Conservation (phyloP, 352 stramenopile species). For the Elongisporangium prolatum region DNA sequence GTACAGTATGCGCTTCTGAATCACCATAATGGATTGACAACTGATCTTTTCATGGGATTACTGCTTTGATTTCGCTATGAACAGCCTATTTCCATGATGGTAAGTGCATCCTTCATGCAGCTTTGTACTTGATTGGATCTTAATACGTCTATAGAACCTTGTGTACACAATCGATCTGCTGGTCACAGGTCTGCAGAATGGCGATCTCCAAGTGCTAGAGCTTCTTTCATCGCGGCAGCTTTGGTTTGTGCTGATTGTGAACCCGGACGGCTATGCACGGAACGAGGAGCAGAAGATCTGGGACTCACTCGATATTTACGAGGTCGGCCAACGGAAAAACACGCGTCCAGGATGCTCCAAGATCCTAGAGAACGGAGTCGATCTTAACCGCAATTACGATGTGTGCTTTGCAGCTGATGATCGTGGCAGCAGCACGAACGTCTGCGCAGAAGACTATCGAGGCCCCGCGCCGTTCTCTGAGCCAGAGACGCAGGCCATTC, state of each 20-base stretch:
- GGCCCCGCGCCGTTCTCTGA: conserved; percentile 70
- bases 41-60: background rate
- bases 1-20: conserved; percentile 14
- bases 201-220: conserved; percentile 41
- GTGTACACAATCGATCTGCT: conserved; percentile 83
- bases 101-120: conserved; percentile 20
- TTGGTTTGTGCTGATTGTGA: conserved; percentile 83
- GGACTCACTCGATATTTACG: conserved; percentile 15
- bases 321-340: conserved; percentile 72
- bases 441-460: conserved; percentile 74
- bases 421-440: conserved; percentile 56
- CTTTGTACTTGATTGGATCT: background rate
- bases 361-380: conserved; percentile 47
- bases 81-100: conserved; percentile 86
- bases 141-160: conserved; percentile 41
- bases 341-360: conserved; percentile 26
- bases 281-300: conserved; percentile 66
- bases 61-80: conserved; percentile 1
- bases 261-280: conserved; percentile 76
- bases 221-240: conserved; percentile 66
- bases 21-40: background rate
- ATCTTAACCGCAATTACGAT: conserved; percentile 86
- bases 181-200: conserved; percentile 47
- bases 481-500: conserved; percentile 74
- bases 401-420: conserved; percentile 63